phyloP scores from a whole-genome alignment of 2,329 filamentous ascomycete genomes.

The Didymellaceae sp. region DNA sequence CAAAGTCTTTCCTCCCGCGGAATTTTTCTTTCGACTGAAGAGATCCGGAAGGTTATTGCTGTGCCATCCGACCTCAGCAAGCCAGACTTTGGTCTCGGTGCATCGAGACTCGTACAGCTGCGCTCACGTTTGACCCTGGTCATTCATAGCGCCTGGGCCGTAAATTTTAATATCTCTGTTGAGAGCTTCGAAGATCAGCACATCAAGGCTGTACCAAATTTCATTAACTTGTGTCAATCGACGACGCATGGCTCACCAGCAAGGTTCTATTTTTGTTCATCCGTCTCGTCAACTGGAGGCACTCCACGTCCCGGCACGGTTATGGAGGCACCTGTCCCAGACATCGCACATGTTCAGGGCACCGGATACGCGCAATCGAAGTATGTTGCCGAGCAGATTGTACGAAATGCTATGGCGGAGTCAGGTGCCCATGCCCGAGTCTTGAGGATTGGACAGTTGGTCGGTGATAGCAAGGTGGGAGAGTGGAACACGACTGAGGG shows the following conservation, averaged over 20 bases:
- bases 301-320: slow-evolving; percentile 48
- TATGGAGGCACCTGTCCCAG: slow-evolving; percentile 46
- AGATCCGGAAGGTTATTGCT: slow-evolving; percentile 42
- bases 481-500: slow-evolving; percentile 60
- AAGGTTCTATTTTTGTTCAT: slow-evolving; percentile 55
- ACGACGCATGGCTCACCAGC: slow-evolving; percentile 45
- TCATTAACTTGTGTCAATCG: slow-evolving; percentile 50
- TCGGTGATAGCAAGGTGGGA: slow-evolving; percentile 55
- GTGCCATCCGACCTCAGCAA: slow-evolving; percentile 51
- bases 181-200: slow-evolving; percentile 57
- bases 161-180: slow-evolving; percentile 64
- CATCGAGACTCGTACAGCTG: slow-evolving; percentile 22
- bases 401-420: slow-evolving; percentile 30
- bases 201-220: slow-evolving; percentile 54
- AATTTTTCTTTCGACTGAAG: slow-evolving; percentile 40
- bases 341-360: slow-evolving; percentile 52
- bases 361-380: slow-evolving; percentile 63
- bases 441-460: slow-evolving; percentile 55
- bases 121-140: slow-evolving; percentile 47
- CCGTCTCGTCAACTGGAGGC: slow-evolving; percentile 52
- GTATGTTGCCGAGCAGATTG: slow-evolving; percentile 57
- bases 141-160: slow-evolving; percentile 62
- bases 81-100: slow-evolving; percentile 51
- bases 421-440: slow-evolving; percentile 40
- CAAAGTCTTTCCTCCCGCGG: slow-evolving; percentile 46